Evolutionary conservation across 2,329 filamentous ascomycete species (phyloP), one percentile per base, ranked within the genome.

Genomic region (Verticillium alfalfae): DNA sequence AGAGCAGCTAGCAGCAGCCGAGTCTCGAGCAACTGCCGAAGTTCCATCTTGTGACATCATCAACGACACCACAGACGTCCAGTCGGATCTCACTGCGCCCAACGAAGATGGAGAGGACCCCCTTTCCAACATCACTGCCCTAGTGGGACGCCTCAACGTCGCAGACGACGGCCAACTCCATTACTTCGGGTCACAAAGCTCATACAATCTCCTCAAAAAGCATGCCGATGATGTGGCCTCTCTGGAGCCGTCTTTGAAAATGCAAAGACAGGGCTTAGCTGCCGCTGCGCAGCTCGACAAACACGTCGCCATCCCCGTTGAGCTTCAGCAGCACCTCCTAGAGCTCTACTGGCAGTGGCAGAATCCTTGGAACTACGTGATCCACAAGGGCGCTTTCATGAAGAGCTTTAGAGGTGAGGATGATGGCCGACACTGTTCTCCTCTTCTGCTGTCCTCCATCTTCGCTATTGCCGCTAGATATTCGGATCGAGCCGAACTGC

Each of bases 391-490:
- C 5, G 56, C 62, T 0, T 70, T 71, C 26, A 39, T 65, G 22
- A 41, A 67, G 63, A 22, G 22, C 22, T 26, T 65, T 64, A n/a
- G 60, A 1, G 63, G 54, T 2, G 56, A 63, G 12, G 60, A 60
- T 5, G 57, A 61, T 5, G 65, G 68, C 9, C 56, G 56, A n/a
- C 39, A 71, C 56, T 73, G 65, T 45, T 74, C 68, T 26, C 68
- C 69, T 1, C 64, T 75, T 3, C 66, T 76, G 1, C 61, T 74
- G 6, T 72, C 72, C 58, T 73, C 72, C 38, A 72, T 76, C 2
- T 67, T 76, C 10, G 72, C 74, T 7, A n/a, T 72, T 4, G 74
- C 67, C 0, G 73, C 74, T 2, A 67, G 73, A 2, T 75, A 71
- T 45, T 72, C 69, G 0, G 73, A 76, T 26, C 65, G 68, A 1